These are phyloP conservation scores for Aquilaria sinensis DNA, from an alignment of 345 rosid species.

Conservation along the genomic window DNA sequence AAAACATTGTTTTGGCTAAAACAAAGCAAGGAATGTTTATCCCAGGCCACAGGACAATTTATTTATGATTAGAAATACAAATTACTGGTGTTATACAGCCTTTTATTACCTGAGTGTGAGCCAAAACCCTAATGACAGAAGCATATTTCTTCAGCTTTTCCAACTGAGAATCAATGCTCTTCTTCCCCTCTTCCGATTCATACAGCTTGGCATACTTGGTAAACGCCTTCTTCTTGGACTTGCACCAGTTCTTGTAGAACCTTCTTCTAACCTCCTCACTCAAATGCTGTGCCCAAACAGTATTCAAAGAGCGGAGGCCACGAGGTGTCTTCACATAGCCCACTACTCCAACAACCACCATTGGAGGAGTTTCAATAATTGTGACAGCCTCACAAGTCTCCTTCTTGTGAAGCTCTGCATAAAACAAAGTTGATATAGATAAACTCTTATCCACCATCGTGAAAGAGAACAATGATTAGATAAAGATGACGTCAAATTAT, in stretches of 20 bases:
- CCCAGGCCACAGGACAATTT: no score
- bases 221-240: constrained; percentile 91
- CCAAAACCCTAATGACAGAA: constrained; percentile 65
- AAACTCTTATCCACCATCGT: no score
- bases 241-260: constrained; percentile 84
- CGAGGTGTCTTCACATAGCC: constrained; percentile 74
- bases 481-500: no score
- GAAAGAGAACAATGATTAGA: no score
- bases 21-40: no score
- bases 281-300: constrained; percentile 89
- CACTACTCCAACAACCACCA: constrained; percentile 83
- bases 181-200: constrained; percentile 66
- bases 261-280: constrained; percentile 77
- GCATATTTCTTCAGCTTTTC: constrained; percentile 82
- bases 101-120: constrained; percentile 70
- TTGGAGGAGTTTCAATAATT: constrained; percentile 72
- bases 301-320: constrained; percentile 63
- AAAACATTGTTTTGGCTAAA: background rate
- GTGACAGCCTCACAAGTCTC: constrained; percentile 93
- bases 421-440: background rate
- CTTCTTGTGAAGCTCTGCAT: constrained; percentile 82
- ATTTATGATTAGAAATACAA: no score
- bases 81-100: background rate
- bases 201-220: constrained; percentile 51
- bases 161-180: constrained; percentile 51